Base-by-base conservation (phyloP, 805 yeast species). In the Spathaspora boniae region DNA sequence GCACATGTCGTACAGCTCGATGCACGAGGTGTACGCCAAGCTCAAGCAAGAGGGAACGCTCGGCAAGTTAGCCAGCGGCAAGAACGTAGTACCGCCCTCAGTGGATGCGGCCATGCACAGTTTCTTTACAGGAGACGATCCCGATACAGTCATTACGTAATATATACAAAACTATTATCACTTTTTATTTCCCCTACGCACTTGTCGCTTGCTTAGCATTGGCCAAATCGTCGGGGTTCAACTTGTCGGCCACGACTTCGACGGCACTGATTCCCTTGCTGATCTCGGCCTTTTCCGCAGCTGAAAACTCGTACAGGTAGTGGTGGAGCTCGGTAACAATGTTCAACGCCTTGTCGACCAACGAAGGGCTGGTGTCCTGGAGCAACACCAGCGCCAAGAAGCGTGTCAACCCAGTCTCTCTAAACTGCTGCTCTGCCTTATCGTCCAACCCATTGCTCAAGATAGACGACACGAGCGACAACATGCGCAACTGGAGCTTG, bases 381-480 rank as follows among this genome's bases (percentile, higher is more conserved):
- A 47, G 43, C 22, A 74, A 48, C 37, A 60, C 42, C 3, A 45
- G 30, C 7, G 63, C 41, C 40, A 76, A 54, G 22, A 51, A 53
- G n/a, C 40, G 43, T 4, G 65, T 54, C 20, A 74, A 46, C 8
- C 56, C 39, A 29, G 55, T 58, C 11, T 59, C 43, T 22, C 58
- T 61, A 18, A 83, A 54, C 26, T 70, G 61, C 4, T 52, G 43
- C 20, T 58, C 50, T 26, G 67, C 65, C 9, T 68, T 70, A 8
- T 59, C 54, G 26, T 66, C 60, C 12, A 69, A 51, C 3, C 74
- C 78, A 2, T 78, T 71, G 7, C 84, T 72, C 23, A 82, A 53
- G 11, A 80, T 57, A 1, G 88, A 76, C n/a, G 80, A 69, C 3
- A 80, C 45, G 33, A 80, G 50, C 8, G 85, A 78, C 26, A 82